Conservation (phyloP, 164 flowering plant species). For the Vitis vinifera region DNA sequence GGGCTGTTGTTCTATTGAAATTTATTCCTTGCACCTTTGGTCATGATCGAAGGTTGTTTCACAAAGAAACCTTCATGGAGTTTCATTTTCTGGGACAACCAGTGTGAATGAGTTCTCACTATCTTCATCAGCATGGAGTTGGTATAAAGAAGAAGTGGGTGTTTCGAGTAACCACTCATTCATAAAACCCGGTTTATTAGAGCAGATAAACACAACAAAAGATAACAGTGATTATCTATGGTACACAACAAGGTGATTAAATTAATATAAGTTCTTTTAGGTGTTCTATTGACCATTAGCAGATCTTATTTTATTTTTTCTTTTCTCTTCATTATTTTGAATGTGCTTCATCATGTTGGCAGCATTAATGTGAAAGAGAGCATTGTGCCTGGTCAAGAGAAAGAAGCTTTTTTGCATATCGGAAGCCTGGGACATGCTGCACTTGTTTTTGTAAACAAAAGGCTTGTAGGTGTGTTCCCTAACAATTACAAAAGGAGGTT, state of each 20-base stretch:
- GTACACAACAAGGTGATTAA: conserved; percentile 52
- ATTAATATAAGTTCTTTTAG: neutral
- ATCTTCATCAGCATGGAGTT: conserved; percentile 36
- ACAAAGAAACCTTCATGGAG: conserved; percentile 31
- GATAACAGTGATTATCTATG: conserved; percentile 66
- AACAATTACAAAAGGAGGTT: neutral
- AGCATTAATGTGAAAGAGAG: conserved; percentile 32
- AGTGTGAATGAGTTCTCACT: conserved; percentile 14
- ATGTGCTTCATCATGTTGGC: conserved; percentile 13
- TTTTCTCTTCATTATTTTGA: neutral
- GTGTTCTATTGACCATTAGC: neutral
- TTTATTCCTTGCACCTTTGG: neutral
- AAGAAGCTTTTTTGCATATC: conserved; percentile 32
- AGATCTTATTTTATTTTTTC: neutral
- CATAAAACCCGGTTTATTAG: conserved; percentile 40
- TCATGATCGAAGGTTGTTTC: conserved; percentile 37
- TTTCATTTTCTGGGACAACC: conserved; percentile 11
- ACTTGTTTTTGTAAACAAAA: conserved; percentile 49
- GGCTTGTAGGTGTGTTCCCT: conserved; percentile 17
- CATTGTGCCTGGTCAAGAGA: conserved; percentile 10
- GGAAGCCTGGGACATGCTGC: conserved; percentile 64
- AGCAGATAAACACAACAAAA: conserved; percentile 68
- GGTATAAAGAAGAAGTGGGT: conserved; percentile 46
- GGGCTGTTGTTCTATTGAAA: neutral
- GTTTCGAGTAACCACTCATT: conserved; percentile 39